Evolutionary conservation across 176 grass and related monocot genomes (phyloP).

Genomic region (Oryza nivara): DNA sequence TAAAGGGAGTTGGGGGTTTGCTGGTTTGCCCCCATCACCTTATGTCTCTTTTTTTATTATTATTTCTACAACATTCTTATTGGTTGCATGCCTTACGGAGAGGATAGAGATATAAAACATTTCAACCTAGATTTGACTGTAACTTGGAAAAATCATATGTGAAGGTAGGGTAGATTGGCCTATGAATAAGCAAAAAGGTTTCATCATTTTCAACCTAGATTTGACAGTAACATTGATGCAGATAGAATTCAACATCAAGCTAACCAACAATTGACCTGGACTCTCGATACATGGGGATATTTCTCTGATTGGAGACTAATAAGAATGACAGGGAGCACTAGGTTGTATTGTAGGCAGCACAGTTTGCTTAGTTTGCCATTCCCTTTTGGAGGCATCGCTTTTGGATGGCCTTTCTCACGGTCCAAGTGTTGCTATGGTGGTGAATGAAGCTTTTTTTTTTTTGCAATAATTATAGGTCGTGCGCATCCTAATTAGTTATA

Average conservation of each 20-base stretch:
- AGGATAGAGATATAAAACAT: neutral
- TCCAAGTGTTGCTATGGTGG: too few relatives aligned
- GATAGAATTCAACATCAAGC: constrained; percentile 34
- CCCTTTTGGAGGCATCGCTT: too few relatives aligned
- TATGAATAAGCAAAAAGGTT: constrained; percentile 23
- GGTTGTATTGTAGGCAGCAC: constrained; percentile 36
- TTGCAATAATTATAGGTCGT: too few relatives aligned
- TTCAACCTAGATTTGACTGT: neutral
- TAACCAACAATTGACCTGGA: constrained; percentile 30
- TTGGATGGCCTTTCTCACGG: too few relatives aligned
- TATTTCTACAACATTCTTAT: neutral
- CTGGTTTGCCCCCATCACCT: neutral
- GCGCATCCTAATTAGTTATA: too few relatives aligned
- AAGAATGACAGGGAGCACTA: constrained; percentile 39
- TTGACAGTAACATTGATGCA: constrained; percentile 11
- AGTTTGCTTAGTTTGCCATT: neutral
- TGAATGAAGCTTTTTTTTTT: too few relatives aligned
- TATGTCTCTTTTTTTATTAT: neutral
- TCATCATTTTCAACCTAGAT: constrained; percentile 14
- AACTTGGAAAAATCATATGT: constrained; percentile 24
- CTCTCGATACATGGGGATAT: constrained; percentile 34
- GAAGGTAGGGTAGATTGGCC: constrained; percentile 10
- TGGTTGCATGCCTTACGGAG: neutral
- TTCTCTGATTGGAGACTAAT: constrained; percentile 7
- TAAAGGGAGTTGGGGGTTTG: neutral